Conservation (phyloP, 352 stramenopile genomes). For the Phytopythium mirpurense region DNA sequence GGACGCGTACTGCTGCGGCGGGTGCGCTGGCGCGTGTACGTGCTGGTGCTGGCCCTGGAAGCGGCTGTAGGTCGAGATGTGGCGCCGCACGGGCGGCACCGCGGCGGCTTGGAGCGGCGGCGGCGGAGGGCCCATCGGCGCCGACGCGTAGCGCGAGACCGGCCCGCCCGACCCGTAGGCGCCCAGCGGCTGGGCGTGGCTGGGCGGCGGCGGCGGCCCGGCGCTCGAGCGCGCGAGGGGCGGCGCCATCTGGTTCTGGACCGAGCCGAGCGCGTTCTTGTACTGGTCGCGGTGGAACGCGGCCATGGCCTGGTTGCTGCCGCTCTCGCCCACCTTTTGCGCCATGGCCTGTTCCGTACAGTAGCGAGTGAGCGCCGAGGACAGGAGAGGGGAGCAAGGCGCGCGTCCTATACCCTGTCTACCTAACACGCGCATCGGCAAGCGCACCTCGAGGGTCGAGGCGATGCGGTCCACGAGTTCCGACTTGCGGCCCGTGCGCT, state of each 20-base stretch:
- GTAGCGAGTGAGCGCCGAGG: background rate
- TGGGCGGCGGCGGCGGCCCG: background rate
- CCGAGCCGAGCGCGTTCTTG: conserved; percentile 4
- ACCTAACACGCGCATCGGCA: background rate
- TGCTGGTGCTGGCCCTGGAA: background rate
- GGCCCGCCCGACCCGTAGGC: background rate
- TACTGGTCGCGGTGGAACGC: conserved; percentile 2
- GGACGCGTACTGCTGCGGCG: conserved; percentile 4
- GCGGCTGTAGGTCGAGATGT: conserved; percentile 2
- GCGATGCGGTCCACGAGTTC: conserved; percentile 79
- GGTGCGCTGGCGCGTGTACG: no score
- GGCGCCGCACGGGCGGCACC: background rate
- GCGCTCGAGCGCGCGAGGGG: background rate
- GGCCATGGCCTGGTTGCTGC: conserved; percentile 1
- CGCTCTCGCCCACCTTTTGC: conserved; percentile 13
- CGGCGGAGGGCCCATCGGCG: no score
- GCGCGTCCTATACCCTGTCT: no score
- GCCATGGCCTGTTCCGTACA: conserved; percentile 14
- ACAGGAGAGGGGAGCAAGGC: background rate
- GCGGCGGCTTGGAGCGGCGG: background rate
- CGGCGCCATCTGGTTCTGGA: conserved; percentile 3
- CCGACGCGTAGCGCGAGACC: conserved; percentile 5
- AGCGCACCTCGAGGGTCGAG: conserved; percentile 43
- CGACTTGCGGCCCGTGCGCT: conserved; percentile 65
- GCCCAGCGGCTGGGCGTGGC: conserved; percentile 1